These are phyloP conservation scores for Wickerhamiella nectarea DNA, from an alignment of 805 yeast species.

Conservation along the genomic window DNA sequence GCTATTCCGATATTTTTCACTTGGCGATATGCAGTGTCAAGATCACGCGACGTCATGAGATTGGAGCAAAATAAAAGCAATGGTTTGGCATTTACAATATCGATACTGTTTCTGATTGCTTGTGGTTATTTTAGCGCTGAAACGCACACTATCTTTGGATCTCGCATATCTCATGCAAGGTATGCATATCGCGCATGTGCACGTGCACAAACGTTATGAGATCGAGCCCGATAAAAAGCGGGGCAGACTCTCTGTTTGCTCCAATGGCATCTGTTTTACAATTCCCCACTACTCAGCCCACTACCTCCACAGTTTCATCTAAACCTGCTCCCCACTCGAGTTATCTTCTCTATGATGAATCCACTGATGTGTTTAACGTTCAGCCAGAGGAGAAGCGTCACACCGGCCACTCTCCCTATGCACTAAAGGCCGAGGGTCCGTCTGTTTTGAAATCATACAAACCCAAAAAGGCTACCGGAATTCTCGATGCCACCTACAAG, in stretches of 20 bases:
- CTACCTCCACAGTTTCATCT: neutral
- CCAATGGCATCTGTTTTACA: conserved; percentile 2
- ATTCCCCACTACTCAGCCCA: neutral
- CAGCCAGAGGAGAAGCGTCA: neutral
- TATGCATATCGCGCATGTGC: neutral
- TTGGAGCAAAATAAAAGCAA: too few species aligned
- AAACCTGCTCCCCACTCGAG: conserved; percentile 1
- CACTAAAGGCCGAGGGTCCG: conserved; percentile 5
- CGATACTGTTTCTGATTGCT: too few species aligned
- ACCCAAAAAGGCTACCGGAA: conserved; percentile 7
- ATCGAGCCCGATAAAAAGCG: neutral
- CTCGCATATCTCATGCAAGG: neutral
- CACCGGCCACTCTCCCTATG: conserved; percentile 9
- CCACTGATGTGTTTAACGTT: neutral
- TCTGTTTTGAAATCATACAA: conserved; percentile 1
- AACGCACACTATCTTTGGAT: neutral
- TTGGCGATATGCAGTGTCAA: too few species aligned
- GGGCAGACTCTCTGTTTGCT: neutral
- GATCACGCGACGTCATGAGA: too few species aligned
- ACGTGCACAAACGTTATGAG: neutral
- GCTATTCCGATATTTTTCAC: too few species aligned
- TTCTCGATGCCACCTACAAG: conserved; percentile 9
- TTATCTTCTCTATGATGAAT: conserved; percentile 14
- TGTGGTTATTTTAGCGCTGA: neutral
- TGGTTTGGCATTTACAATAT: too few species aligned